Evolutionary conservation across 2,329 filamentous ascomycete species (phyloP), one percentile per base, ranked within the genome.

Genomic region (Alternaria panax): DNA sequence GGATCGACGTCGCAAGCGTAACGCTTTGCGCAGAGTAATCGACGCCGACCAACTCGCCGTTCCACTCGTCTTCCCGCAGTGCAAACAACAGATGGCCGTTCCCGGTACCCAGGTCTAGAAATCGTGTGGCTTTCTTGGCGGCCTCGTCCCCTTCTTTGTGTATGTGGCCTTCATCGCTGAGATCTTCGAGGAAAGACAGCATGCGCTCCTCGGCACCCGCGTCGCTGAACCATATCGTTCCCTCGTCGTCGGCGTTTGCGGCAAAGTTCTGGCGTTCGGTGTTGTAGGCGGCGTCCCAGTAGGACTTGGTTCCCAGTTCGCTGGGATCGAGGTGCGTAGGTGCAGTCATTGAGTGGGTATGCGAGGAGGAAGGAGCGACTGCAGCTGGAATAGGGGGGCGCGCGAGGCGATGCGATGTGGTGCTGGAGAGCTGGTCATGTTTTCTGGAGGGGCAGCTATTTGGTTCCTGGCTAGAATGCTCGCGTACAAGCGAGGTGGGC

Each of bases 191-290:
- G 75, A 90, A 93, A 9, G 82, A 78, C 24, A 96, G 79, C 60
- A 96, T 88, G 73, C 93, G 93, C 63, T 88, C 84, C 73, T 97
- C 92, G 62, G 95, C 95, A 73, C 90, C 88, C 30, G 92, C 91
- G 80, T 98, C 95, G 76, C 93, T 90, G 85, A 99, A 99, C 95
- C 95, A 99, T 70, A 95, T 88, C 28, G 93, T 96, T 67, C 94
- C 94, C 60, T 90, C 90, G 82, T 97, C 92, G 57, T 86, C 80
- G 9, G 91, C 87, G 80, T 96, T 88, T 63, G 86, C 78, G 54
- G 86, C 80, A 78, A 93, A 87, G 80, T 95, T 94, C 60, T 81
- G 76, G 53, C 92, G 83, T 78, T 95, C 90, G 66, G 82, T 84
- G 1, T 84, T 82, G 82, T 96, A 95, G 64, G 92, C 86, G 20